These are phyloP conservation scores for Phytopythium kandeliae DNA, from an alignment of 352 stramenopile species.

Conservation along the genomic window DNA sequence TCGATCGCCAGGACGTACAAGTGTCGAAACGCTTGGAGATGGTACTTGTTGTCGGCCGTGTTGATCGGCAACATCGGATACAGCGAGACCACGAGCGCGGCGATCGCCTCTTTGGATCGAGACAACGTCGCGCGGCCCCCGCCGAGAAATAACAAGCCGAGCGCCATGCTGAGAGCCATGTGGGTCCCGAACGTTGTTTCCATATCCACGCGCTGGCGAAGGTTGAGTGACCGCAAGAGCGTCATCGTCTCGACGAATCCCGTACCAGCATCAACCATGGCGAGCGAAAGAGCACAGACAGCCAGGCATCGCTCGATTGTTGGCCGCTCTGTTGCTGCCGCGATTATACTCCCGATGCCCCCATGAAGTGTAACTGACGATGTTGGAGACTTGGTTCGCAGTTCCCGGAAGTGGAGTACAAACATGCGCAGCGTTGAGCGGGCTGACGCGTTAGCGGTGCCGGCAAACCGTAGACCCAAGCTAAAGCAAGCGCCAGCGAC, in stretches of 20 bases:
- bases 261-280: constrained; percentile 95
- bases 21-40: constrained; percentile 87
- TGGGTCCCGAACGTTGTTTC: constrained; percentile 94
- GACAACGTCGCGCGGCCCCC: constrained; percentile 92
- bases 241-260: constrained; percentile 92
- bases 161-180: constrained; percentile 92
- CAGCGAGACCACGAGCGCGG: constrained; percentile 91
- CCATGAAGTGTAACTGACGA: constrained; percentile 23
- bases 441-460: constrained; percentile 62
- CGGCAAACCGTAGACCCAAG: constrained; percentile 93
- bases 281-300: constrained; percentile 88
- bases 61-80: constrained; percentile 92
- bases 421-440: constrained; percentile 55
- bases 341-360: constrained; percentile 39
- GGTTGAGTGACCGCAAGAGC: constrained; percentile 85
- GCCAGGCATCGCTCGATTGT: constrained; percentile 94
- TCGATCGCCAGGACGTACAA: constrained; percentile 88
- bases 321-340: constrained; percentile 62
- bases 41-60: constrained; percentile 93
- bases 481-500: constrained; percentile 93
- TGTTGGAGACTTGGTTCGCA: constrained; percentile 38
- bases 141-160: constrained; percentile 96
- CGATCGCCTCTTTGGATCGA: constrained; percentile 87
- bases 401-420: constrained; percentile 70
- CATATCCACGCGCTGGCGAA: constrained; percentile 69